Evolutionary conservation across 140 eudicot genomes (phyloP), one percentile per base, ranked within the genome.

Genomic region (Cichorium intybus): DNA sequence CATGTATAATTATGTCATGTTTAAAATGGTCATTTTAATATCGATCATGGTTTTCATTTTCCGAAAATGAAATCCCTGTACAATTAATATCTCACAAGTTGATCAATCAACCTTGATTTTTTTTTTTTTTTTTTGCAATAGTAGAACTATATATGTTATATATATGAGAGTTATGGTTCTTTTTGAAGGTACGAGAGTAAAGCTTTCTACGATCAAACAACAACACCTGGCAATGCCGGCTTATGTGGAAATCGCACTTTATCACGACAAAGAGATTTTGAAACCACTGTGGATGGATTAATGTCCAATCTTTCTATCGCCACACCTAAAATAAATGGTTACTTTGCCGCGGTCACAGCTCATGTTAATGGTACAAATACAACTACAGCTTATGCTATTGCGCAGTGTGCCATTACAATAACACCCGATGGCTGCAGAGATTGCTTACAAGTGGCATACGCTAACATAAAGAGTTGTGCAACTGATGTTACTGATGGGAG

Each of bases 141-240:
- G 2, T 14, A 27, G 4, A 62, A 16, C 20, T 46, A 6, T n/a
- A 3, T 24, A 1, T 14, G 41, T 21, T 16, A 65, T 7, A 56
- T 33, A 74, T 41, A 24, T 21, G n/a, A n/a, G n/a, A n/a, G n/a
- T 34, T 59, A 56, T 15, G 29, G 5, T 53, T 10, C 20, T 45
- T 55, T 81, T 17, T n/a, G n/a, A n/a, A 86, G 95, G 90, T 86
- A 83, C 17, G 95, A 83, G 75, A 80, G 95, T 71, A 80, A 46
- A 55, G 51, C 57, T 48, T 86, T 86, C 83, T 83, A 68, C 37
- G 80, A 67, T 27, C 79, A 86, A 22, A 61, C 83, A 48, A 83
- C 95, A 15, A 48, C 17, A 31, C 90, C 83, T 0, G 90, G 90
- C 22, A 86, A 86, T 49, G 65, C 35, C n/a, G 83, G 85, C 24